phyloP scores from a whole-genome alignment of 2,329 filamentous ascomycete genomes.

The Tolypocladium inflatum region DNA sequence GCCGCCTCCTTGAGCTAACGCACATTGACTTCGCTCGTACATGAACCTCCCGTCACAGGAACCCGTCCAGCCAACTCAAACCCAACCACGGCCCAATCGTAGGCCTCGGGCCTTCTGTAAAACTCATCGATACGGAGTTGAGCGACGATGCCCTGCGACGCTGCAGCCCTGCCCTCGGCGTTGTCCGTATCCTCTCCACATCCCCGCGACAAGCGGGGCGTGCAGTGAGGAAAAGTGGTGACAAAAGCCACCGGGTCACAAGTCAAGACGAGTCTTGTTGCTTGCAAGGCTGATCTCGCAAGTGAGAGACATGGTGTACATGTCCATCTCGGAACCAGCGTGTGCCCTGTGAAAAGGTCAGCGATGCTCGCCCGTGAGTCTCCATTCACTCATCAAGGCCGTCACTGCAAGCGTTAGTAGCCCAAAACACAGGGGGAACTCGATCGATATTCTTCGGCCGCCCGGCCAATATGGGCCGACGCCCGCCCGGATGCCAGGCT shows the following conservation, averaged over 20 bases:
- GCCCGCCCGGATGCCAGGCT: not conserved
- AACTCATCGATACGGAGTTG: not conserved
- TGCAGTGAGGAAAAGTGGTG: conserved; percentile 43
- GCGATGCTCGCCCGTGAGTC: not conserved
- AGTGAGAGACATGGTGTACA: not conserved
- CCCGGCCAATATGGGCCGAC: not conserved
- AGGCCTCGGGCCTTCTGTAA: not conserved
- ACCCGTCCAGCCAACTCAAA: not conserved
- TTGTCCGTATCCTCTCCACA: conserved; percentile 36
- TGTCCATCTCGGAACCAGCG: not conserved
- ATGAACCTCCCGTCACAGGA: not conserved
- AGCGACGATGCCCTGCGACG: too few relatives aligned
- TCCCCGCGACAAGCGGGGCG: conserved; percentile 32
- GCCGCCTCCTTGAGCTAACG: not conserved
- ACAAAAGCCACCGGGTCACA: conserved; percentile 6
- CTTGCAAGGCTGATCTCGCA: not conserved
- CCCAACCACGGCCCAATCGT: not conserved
- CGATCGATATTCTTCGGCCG: not conserved
- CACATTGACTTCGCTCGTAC: not conserved
- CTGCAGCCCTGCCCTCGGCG: too few relatives aligned
- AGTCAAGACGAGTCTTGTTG: not conserved
- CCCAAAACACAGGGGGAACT: not conserved
- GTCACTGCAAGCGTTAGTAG: conserved; percentile 22
- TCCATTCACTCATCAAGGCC: conserved; percentile 1
- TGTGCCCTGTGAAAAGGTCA: not conserved